Percentiles rank a stretch among this genome's conserved stretches.
phyloP scores from a whole-genome alignment of 306 rosid species.

The Quercus rubra region DNA sequence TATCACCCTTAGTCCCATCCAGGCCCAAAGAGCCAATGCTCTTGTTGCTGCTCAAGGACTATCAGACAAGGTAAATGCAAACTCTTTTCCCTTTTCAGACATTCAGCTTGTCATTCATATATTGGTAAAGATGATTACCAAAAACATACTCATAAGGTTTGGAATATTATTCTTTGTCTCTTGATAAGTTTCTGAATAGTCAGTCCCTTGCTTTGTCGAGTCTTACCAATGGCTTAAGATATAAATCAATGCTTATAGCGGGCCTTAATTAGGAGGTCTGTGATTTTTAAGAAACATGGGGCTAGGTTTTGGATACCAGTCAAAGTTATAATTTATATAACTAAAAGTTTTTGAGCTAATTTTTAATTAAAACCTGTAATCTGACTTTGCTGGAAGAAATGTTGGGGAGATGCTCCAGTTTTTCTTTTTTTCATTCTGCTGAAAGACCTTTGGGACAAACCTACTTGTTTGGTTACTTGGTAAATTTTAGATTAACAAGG shows the following conservation, averaged over 20 bases:
- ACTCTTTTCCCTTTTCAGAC: too few species aligned
- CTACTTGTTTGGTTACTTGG: too few species aligned
- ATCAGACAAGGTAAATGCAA: too few species aligned
- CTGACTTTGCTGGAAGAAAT: not conserved
- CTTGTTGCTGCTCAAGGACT: too few species aligned
- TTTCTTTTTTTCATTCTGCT: too few species aligned
- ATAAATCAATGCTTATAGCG: not conserved
- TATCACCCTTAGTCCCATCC: too few species aligned
- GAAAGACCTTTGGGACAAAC: too few species aligned
- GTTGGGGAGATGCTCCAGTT: not conserved
- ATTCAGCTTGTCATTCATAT: not conserved
- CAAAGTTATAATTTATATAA: not conserved
- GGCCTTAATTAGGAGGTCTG: not conserved
- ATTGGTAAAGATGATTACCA: not conserved
- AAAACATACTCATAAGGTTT: not conserved
- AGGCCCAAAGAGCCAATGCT: too few species aligned
- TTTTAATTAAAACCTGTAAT: not conserved
- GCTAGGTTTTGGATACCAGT: not conserved
- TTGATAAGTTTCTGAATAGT: not conserved
- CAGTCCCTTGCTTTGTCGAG: not conserved
- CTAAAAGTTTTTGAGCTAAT: not conserved
- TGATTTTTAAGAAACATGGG: too few species aligned
- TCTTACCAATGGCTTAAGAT: not conserved
- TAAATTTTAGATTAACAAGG: not conserved
- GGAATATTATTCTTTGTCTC: not conserved